A percentile compares a stretch with the other conserved stretches of the same genome.
Conservation (phyloP, 805 yeast genomes). For the Saccharomycopsis fodiens region DNA sequence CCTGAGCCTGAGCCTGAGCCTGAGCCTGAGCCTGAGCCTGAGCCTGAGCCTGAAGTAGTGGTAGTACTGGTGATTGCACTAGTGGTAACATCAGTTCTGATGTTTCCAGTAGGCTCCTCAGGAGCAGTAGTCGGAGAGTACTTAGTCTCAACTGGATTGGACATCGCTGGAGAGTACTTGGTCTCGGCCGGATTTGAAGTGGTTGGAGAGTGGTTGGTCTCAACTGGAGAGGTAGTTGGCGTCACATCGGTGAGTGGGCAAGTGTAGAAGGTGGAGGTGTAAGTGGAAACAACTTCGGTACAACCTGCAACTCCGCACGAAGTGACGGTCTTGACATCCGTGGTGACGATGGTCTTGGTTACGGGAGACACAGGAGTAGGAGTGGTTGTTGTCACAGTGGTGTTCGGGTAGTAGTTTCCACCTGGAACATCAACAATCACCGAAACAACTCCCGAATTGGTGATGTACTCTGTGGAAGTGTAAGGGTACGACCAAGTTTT, state of each 20-base stretch:
- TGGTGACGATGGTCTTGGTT: no score
- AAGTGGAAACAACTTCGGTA: background rate
- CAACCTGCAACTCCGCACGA: conserved; percentile 1
- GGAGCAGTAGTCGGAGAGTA: no score
- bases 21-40: background rate
- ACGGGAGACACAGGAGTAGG: no score
- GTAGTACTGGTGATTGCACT: background rate
- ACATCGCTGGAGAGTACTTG: no score
- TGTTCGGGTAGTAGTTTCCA: conserved; percentile 1
- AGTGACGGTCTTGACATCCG: conserved; percentile 3
- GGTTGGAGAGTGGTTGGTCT: no score
- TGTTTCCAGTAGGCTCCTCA: no score
- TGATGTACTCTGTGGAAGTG: conserved; percentile 21
- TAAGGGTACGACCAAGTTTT: conserved; percentile 3
- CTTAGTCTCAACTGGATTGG: no score
- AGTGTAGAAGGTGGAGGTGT: conserved; percentile 4
- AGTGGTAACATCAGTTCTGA: no score
- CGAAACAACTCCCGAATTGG: conserved; percentile 30
- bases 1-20: background rate
- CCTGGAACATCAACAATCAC: conserved; percentile 21
- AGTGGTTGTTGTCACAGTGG: no score
- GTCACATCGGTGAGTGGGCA: no score
- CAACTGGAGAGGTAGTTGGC: no score
- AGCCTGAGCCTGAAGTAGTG: background rate
- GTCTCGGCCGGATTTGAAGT: no score